Conservation (phyloP, 2,329 filamentous ascomycete species). For the Tolypocladium guangdongense region DNA sequence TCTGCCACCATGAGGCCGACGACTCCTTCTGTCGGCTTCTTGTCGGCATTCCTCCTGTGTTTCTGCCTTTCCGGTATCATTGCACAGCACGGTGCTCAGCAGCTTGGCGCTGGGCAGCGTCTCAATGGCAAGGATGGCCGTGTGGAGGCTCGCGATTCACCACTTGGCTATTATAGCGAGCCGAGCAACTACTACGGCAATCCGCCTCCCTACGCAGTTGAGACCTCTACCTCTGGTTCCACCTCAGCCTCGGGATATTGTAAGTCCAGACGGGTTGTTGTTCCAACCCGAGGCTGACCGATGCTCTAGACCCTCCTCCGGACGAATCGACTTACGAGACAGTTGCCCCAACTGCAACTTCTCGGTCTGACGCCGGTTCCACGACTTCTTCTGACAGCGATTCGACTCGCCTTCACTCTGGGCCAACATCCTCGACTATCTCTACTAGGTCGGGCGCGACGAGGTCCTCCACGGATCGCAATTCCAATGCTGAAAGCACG, state of each 20-base stretch:
- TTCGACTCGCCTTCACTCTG: background rate
- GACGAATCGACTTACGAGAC: background rate
- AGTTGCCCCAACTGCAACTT: background rate
- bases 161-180: conserved; percentile 7
- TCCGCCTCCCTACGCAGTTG: conserved; percentile 10
- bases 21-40: conserved; percentile 18
- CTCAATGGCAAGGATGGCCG: background rate
- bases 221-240: conserved; percentile 3
- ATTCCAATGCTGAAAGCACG: background rate
- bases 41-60: conserved; percentile 18
- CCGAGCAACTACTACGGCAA: conserved; percentile 8
- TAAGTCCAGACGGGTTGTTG: background rate
- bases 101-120: background rate
- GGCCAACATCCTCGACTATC: background rate
- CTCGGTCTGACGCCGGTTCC: background rate
- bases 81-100: background rate
- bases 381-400: background rate
- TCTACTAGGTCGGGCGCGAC: background rate
- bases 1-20: conserved; percentile 26
- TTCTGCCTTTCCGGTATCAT: conserved; percentile 3
- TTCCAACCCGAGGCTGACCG: background rate
- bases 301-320: background rate
- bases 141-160: conserved; percentile 4
- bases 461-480: background rate
- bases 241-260: conserved; percentile 1